These are phyloP conservation scores for Thielaviopsis populi DNA, from an alignment of 2,329 filamentous ascomycete genomes.

Conservation along the genomic window DNA sequence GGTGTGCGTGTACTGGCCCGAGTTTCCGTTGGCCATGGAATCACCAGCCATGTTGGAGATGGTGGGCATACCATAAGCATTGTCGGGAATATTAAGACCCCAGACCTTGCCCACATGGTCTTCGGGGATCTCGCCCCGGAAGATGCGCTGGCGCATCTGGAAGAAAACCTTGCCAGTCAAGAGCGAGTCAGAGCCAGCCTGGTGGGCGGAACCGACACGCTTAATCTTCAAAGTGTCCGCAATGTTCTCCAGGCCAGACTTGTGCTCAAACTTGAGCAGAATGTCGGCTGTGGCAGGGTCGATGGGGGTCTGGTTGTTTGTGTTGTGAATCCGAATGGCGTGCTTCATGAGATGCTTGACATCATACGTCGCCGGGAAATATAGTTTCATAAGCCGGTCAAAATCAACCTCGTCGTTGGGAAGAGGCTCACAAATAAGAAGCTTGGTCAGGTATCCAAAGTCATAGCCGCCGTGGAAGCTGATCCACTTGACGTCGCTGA, in stretches of 20 bases:
- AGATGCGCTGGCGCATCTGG: conserved; percentile 77
- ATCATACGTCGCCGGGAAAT: conserved; percentile 87
- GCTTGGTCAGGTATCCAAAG: conserved; percentile 92
- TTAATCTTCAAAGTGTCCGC: conserved; percentile 87
- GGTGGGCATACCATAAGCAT: conserved; percentile 11
- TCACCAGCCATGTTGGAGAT: conserved; percentile 25
- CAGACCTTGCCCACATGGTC: conserved; percentile 85
- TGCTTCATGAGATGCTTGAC: conserved; percentile 96
- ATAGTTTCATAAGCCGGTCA: conserved; percentile 73
- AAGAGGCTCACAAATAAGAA: conserved; percentile 67
- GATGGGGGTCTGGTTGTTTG: conserved; percentile 45
- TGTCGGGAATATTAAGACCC: conserved; percentile 65
- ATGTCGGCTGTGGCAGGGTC: conserved; percentile 56
- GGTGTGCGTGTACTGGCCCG: conserved; percentile 26
- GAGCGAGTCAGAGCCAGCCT: conserved; percentile 84
- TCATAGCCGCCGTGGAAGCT: conserved; percentile 97
- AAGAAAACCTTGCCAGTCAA: conserved; percentile 93
- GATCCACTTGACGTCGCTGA: conserved; percentile 85
- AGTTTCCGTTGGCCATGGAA: conserved; percentile 22
- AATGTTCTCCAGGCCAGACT: conserved; percentile 83
- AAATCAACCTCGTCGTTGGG: conserved; percentile 86
- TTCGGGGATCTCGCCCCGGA: conserved; percentile 63
- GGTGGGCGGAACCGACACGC: conserved; percentile 73
- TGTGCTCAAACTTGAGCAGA: conserved; percentile 71
- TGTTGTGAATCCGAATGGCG: conserved; percentile 55